Conservation (phyloP, 148 eudicot genomes). For the Arbutus unedo region DNA sequence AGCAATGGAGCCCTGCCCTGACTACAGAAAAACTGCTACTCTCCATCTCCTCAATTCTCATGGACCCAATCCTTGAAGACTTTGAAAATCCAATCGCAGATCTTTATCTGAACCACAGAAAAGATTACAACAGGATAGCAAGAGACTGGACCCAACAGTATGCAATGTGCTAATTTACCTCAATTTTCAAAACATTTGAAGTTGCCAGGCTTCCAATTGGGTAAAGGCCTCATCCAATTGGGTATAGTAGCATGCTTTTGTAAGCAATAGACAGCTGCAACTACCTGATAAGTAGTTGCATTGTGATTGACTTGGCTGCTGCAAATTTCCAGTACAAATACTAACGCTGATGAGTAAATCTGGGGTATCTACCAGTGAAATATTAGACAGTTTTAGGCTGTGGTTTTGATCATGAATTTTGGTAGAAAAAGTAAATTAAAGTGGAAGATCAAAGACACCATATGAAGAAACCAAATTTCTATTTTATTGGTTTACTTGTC, state of each 20-base stretch:
- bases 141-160: neutral
- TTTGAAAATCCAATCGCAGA: neutral
- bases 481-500: too few species aligned
- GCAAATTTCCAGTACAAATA: too few species aligned
- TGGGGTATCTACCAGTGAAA: neutral
- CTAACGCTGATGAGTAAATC: too few species aligned
- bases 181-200: neutral
- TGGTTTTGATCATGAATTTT: neutral
- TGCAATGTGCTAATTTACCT: neutral
- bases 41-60: conserved; percentile 3
- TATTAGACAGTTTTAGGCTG: neutral
- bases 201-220: neutral
- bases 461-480: neutral
- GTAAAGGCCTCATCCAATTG: neutral
- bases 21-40: conserved; percentile 5
- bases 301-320: too few species aligned
- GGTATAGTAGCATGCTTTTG: neutral
- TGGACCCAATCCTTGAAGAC: neutral
- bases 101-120: neutral
- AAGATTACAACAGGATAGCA: neutral
- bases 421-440: neutral
- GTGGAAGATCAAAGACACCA: neutral
- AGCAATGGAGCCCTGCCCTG: conserved; percentile 6
- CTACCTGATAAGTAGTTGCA: neutral
- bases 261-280: neutral